Percentiles rank a stretch among this genome's conserved stretches.
Conservation (phyloP, 176 grass and related monocot genomes). For the Microstegium vimineum region DNA sequence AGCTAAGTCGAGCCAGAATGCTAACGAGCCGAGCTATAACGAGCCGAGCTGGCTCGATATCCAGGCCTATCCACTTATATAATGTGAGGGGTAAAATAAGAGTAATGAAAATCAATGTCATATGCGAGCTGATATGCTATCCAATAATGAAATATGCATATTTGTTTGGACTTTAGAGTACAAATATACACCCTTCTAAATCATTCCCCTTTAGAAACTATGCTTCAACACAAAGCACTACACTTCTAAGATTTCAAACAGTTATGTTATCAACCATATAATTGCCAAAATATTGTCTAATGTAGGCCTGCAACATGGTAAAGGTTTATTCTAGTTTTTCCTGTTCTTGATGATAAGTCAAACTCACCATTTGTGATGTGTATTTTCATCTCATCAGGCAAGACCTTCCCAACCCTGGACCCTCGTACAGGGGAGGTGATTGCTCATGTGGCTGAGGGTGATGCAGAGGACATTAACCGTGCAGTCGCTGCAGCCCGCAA, state of each 20-base stretch:
- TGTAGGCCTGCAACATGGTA: background rate
- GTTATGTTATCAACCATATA: background rate
- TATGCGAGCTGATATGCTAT: background rate
- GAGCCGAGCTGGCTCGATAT: no score
- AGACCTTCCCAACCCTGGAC: slow-evolving; percentile 74
- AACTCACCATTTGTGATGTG: background rate
- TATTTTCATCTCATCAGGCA: slow-evolving; percentile 39
- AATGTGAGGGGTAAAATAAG: background rate
- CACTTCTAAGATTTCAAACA: background rate
- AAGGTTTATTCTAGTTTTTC: background rate
- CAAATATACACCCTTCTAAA: background rate
- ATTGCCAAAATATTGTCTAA: background rate
- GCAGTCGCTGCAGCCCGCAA: slow-evolving; percentile 71
- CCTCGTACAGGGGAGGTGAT: slow-evolving; percentile 82
- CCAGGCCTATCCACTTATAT: no score
- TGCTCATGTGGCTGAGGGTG: slow-evolving; percentile 74
- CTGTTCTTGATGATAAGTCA: background rate
- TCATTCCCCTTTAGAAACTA: background rate
- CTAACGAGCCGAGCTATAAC: no score
- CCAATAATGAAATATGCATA: background rate
- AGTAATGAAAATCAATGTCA: background rate
- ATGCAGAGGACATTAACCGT: slow-evolving; percentile 45
- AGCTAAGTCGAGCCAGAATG: no score
- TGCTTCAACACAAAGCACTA: background rate
- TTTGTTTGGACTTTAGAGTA: background rate